These are phyloP conservation scores for Paramyrothecium sp. DNA, from an alignment of 2,329 filamentous ascomycete species.

Conservation along the genomic window DNA sequence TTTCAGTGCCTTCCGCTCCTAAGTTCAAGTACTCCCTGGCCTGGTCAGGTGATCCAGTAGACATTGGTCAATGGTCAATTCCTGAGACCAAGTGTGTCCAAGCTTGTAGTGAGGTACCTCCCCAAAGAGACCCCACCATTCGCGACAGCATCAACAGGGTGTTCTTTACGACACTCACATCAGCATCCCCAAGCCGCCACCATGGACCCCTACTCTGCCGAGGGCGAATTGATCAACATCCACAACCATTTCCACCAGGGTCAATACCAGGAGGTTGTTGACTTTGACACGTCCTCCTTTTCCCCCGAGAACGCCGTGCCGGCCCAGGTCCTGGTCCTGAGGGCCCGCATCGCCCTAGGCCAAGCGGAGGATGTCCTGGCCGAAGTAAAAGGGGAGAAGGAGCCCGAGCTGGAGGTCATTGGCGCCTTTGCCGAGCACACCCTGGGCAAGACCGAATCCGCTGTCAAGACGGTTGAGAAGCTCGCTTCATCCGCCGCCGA, in stretches of 20 bases:
- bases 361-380: conserved; percentile 71
- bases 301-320: conserved; percentile 75
- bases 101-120: conserved; percentile 7
- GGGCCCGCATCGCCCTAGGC: conserved; percentile 80
- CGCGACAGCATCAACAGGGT: conserved; percentile 24
- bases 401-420: conserved; percentile 75
- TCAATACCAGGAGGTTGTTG: conserved; percentile 82
- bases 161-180: conserved; percentile 21
- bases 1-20: too few species aligned
- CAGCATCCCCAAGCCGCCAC: conserved; percentile 22
- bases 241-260: conserved; percentile 73
- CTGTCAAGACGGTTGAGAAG: conserved; percentile 62
- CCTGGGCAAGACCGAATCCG: conserved; percentile 59
- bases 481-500: conserved; percentile 67
- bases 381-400: conserved; percentile 63
- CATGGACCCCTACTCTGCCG: conserved; percentile 70
- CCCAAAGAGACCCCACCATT: conserved; percentile 24
- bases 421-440: conserved; percentile 70
- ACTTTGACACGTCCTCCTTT: conserved; percentile 80
- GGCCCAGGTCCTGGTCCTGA: conserved; percentile 74
- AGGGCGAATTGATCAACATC: conserved; percentile 71
- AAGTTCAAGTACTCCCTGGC: too few species aligned
- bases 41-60: too few species aligned
- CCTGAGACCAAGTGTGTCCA: not conserved
- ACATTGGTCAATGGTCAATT: too few species aligned